phyloP scores from a whole-genome alignment of 2,329 filamentous ascomycete species.

The Metarhizium guizhouense region DNA sequence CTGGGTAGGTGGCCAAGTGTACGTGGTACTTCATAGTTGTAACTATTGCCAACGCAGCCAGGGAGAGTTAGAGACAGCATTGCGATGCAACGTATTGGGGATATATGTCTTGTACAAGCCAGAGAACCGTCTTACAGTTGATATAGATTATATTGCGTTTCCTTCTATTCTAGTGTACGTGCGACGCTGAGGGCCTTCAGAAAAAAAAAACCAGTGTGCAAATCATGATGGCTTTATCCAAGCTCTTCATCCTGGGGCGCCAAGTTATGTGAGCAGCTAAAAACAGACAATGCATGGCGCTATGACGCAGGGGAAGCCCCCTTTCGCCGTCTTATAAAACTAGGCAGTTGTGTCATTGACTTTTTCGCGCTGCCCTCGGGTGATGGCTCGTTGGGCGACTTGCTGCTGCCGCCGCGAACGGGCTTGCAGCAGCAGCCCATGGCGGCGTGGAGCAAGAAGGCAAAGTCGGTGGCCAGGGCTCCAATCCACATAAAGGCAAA shows the following conservation, averaged over 20 bases:
- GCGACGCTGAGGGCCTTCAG: too few species aligned
- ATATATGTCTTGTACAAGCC: too few species aligned
- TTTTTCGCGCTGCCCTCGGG: slow-evolving; percentile 11
- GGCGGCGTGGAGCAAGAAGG: slow-evolving; percentile 64
- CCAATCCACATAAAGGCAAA: slow-evolving; percentile 87
- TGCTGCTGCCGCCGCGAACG: slow-evolving; percentile 7
- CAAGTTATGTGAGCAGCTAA: not conserved
- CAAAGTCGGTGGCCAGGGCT: slow-evolving; percentile 54
- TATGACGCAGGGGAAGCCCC: not conserved
- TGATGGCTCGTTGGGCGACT: slow-evolving; percentile 1
- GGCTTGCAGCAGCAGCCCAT: slow-evolving; percentile 66
- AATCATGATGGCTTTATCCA: not conserved
- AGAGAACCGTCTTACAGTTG: too few species aligned
- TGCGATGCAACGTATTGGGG: too few species aligned
- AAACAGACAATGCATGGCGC: not conserved
- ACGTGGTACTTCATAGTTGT: too few species aligned
- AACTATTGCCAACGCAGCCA: too few species aligned
- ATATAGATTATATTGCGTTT: too few species aligned
- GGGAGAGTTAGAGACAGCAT: too few species aligned
- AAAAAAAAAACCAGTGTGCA: too few species aligned
- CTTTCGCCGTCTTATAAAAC: slow-evolving; percentile 20
- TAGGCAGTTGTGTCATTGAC: slow-evolving; percentile 13
- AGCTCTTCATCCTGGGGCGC: not conserved
- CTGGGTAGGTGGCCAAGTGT: too few species aligned
- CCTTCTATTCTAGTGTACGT: too few species aligned